A percentile compares a stretch with the other conserved stretches of the same genome.
Evolutionary conservation across 2,329 filamentous ascomycete species (phyloP).

Genomic region (Claviceps paspali): DNA sequence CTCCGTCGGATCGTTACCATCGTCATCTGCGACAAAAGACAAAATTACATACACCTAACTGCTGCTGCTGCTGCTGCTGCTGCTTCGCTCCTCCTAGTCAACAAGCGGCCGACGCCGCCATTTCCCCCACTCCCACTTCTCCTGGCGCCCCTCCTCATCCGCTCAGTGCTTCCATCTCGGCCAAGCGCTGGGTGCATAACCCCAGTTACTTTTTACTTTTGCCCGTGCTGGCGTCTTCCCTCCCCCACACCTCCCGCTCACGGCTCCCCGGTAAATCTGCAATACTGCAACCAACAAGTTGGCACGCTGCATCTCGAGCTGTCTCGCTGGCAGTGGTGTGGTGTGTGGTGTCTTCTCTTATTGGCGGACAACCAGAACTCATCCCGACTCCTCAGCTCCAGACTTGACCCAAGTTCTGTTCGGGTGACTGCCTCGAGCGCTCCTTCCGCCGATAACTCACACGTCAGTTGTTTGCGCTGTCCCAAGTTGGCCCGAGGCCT

Average conservation of each 20-base stretch:
- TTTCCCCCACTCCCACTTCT: no score
- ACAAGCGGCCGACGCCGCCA: no score
- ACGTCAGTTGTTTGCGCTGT: not conserved
- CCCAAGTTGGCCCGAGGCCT: not conserved
- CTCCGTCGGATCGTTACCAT: no score
- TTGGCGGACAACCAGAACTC: not conserved
- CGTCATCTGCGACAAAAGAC: no score
- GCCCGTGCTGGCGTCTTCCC: not conserved
- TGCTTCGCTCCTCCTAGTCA: no score
- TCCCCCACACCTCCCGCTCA: slow-evolving; percentile 1
- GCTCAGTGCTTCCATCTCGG: no score
- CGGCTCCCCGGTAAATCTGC: not conserved
- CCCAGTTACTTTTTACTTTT: not conserved
- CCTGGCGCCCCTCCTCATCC: no score
- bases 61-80: no score
- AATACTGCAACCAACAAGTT: not conserved
- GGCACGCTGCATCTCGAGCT: not conserved
- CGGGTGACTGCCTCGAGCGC: not conserved
- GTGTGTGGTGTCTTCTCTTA: not conserved
- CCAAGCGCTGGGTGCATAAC: no score
- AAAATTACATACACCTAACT: no score
- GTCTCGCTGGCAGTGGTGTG: no score
- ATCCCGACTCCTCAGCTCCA: not conserved
- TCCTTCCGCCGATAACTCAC: not conserved
- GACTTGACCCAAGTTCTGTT: not conserved